Conservation (phyloP, 352 stramenopile species). For the Phytophthora palmivora region DNA sequence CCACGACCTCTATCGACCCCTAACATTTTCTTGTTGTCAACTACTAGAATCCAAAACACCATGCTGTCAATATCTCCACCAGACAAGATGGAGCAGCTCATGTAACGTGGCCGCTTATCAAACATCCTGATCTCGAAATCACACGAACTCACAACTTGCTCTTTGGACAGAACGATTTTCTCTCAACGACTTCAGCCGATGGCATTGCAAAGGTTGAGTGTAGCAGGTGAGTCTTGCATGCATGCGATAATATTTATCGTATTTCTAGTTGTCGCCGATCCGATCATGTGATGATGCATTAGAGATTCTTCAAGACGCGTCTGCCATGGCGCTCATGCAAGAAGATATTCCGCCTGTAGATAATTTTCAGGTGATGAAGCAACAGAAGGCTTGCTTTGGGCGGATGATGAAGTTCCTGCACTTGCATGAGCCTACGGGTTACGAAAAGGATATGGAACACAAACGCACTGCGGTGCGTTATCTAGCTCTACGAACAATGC, state of each 20-base stretch:
- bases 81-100: slow-evolving; percentile 61
- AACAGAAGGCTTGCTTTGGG: slow-evolving; percentile 53
- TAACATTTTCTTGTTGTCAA: too few relatives aligned
- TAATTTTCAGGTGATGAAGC: slow-evolving; percentile 40
- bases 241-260: not conserved
- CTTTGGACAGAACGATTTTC: slow-evolving; percentile 41
- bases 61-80: slow-evolving; percentile 53
- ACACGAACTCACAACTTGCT: not conserved
- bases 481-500: slow-evolving; percentile 57
- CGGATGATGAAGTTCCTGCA: slow-evolving; percentile 60
- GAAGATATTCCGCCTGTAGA: slow-evolving; percentile 41
- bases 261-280: not conserved
- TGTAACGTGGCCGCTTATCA: slow-evolving; percentile 36
- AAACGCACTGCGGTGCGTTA: slow-evolving; percentile 64
- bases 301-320: slow-evolving; percentile 67
- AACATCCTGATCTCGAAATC: not conserved
- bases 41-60: not conserved
- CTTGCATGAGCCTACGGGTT: slow-evolving; percentile 63
- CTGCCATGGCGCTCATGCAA: slow-evolving; percentile 34
- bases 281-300: not conserved
- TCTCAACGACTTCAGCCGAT: slow-evolving; percentile 51
- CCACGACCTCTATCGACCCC: too few relatives aligned
- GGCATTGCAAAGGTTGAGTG: slow-evolving; percentile 54
- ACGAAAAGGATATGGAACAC: slow-evolving; percentile 60
- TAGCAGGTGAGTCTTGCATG: slow-evolving; percentile 44